Evolutionary conservation across 2,329 filamentous ascomycete species (phyloP), one percentile per base, ranked within the genome.

Genomic region (Clonostachys solani): DNA sequence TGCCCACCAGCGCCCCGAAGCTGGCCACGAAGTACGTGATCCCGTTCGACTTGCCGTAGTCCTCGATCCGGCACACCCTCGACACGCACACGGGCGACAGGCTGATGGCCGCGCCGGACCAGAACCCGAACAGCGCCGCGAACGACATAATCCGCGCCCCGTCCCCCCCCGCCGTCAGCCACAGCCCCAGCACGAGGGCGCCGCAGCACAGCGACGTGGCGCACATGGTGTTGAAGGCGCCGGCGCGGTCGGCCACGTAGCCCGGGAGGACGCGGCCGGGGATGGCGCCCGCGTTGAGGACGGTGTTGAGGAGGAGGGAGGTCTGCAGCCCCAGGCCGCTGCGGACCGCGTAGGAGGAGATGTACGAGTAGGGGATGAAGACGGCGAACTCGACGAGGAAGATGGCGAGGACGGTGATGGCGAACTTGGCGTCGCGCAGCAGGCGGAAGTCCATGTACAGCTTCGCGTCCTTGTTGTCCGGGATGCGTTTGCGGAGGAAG

Each of bases 31-130:
- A 86, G 57, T 87, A 89, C 43, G 81, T 80, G 2, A 84, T 88
- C 2, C 84, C 83, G 54, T 84, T 87, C 50, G 86, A 83, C 35
- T 83, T 71, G 0, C 86, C 86, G 52, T 87, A 87, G 43, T 87
- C 72, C 51, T 84, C 77, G 1, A 83, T 87, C 19, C 77, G 74
- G 62, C 86, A 89, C 2, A 89, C 72, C 61, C 86, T 81, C 0
- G 83, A 83, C 2, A 90, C 74, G 51, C 86, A 89, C 1, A 89
- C 86, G 0, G 87, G 86, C 0, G 84, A 86, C 43, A 90, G 60
- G 6, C 76, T 81, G 56, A 90, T 88, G 49, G 86, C 86, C 34
- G 77, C 80, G 0, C 87, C 87, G 15, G 78, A 84, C n/a, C 78
- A 82, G 56, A 90, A 87, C 0, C 87, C 87, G 60, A 89, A 88